Percentiles rank a stretch among this genome's conserved stretches.
phyloP scores from a whole-genome alignment of 2,329 filamentous ascomycete genomes.

The Atkinsonella texensis region DNA sequence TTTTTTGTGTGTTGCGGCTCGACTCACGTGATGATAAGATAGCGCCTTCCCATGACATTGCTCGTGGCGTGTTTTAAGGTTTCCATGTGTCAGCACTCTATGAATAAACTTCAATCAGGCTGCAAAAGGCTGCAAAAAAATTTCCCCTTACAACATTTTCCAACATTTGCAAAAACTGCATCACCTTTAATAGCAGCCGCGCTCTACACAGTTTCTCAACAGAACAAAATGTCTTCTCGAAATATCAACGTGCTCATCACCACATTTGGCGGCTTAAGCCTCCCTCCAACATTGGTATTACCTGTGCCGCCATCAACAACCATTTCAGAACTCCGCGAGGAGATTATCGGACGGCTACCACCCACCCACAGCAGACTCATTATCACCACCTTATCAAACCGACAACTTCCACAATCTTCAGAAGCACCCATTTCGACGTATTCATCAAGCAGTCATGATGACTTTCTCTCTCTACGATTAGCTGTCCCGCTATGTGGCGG shows the following conservation, averaged over 20 bases:
- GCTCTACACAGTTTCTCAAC: not conserved
- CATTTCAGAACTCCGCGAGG: slow-evolving; percentile 53
- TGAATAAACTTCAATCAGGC: not conserved
- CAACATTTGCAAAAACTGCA: not conserved
- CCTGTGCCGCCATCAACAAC: slow-evolving; percentile 54
- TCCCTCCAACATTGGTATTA: slow-evolving; percentile 75
- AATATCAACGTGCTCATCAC: slow-evolving; percentile 74
- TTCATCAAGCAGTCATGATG: slow-evolving; percentile 43
- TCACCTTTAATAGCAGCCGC: too few species aligned
- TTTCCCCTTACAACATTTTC: not conserved
- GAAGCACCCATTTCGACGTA: slow-evolving; percentile 46
- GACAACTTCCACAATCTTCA: slow-evolving; percentile 47
- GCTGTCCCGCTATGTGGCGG: slow-evolving; percentile 73
- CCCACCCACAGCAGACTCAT: slow-evolving; percentile 49
- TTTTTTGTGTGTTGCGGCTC: slow-evolving; percentile 15
- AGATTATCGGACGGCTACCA: slow-evolving; percentile 50
- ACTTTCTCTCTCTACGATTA: slow-evolving; percentile 73
- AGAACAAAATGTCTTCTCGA: slow-evolving; percentile 37
- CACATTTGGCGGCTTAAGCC: slow-evolving; percentile 69
- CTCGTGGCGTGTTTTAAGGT: not conserved
- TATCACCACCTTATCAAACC: slow-evolving; percentile 72
- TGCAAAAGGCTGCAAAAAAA: not conserved
- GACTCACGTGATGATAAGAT: slow-evolving; percentile 21
- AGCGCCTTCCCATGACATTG: too few species aligned
- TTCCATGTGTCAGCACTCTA: not conserved